phyloP scores from a whole-genome alignment of 179 eudicot species.

The Pouteria campechiana region DNA sequence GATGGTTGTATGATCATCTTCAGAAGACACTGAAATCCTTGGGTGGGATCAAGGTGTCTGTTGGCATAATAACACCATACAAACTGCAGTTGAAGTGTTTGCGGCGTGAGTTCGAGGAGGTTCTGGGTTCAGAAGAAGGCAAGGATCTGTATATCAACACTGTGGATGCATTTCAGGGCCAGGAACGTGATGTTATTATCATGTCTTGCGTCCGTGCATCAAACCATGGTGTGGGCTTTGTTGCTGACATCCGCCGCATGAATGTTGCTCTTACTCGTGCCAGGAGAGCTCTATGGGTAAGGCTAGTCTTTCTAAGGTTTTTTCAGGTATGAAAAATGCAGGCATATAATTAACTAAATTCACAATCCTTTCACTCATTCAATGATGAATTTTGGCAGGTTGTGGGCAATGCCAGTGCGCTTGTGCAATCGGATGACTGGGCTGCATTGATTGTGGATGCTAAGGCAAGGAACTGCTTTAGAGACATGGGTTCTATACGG shows the following conservation, averaged over 20 bases:
- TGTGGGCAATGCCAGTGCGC: constrained; percentile 93
- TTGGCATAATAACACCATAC: constrained; percentile 95
- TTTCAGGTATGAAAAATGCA: too few relatives aligned
- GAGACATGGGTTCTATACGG: constrained; percentile 88
- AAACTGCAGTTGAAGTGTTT: constrained; percentile 93
- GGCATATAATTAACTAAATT: too few relatives aligned
- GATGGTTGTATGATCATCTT: constrained; percentile 87
- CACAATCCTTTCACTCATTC: too few relatives aligned
- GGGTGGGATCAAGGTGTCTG: constrained; percentile 63
- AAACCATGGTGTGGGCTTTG: constrained; percentile 89
- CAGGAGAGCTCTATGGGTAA: constrained; percentile 95
- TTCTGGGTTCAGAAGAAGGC: constrained; percentile 78
- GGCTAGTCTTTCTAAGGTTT: constrained; percentile 3
- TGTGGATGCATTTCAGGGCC: constrained; percentile 99
- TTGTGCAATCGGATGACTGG: constrained; percentile 88
- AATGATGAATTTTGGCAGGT: constrained; percentile 58
- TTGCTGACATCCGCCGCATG: constrained; percentile 96
- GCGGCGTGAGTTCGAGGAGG: constrained; percentile 90
- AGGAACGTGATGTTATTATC: constrained; percentile 95
- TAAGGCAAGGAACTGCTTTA: constrained; percentile 70
- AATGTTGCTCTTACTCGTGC: constrained; percentile 99
- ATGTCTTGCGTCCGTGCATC: constrained; percentile 99
- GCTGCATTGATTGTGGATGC: constrained; percentile 80
- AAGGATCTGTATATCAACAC: constrained; percentile 87
- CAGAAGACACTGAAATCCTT: constrained; percentile 58